Percentiles rank a stretch among this genome's conserved stretches.
Evolutionary conservation across 768 basidiomycete genomes (phyloP).

Genomic region (Chalciporus chontae): DNA sequence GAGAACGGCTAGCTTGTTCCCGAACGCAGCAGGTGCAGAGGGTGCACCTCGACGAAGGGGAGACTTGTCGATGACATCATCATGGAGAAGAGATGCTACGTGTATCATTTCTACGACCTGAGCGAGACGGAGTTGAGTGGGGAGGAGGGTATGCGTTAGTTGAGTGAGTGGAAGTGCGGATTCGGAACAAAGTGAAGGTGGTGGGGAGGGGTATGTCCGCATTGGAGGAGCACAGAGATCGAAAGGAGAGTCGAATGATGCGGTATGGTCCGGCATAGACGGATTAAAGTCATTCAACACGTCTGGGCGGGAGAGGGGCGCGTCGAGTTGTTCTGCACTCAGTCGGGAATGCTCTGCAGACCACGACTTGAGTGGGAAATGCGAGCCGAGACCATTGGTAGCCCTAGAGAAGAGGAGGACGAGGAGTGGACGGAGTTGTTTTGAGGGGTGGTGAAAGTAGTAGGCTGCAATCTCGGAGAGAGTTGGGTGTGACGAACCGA

Average conservation of each 20-base stretch:
- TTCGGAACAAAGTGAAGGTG: constrained; percentile 17
- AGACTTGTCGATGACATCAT: constrained; percentile 80
- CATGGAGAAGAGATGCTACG: constrained; percentile 89
- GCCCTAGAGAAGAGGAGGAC: constrained; percentile 89
- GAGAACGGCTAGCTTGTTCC: constrained; percentile 91
- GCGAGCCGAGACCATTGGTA: constrained; percentile 81
- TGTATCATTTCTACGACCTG: constrained; percentile 99
- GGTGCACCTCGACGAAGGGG: constrained; percentile 66
- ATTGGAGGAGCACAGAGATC: constrained; percentile 38
- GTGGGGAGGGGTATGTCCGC: constrained; percentile 25
- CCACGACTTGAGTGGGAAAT: constrained; percentile 60
- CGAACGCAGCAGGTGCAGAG: constrained; percentile 72
- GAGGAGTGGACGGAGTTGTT: constrained; percentile 85
- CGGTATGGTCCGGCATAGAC: constrained; percentile 72
- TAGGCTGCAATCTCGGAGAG: constrained; percentile 86
- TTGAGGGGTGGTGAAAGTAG: constrained; percentile 87
- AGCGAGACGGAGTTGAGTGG: constrained; percentile 88
- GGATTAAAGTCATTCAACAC: constrained; percentile 93
- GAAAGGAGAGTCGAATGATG: constrained; percentile 62
- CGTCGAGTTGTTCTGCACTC: constrained; percentile 62
- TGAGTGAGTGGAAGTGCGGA: constrained; percentile 30
- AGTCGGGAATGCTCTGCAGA: constrained; percentile 58
- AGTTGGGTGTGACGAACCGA: constrained; percentile 86
- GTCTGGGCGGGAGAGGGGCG: constrained; percentile 72
- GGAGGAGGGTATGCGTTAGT: constrained; percentile 45